Base-by-base conservation (phyloP, 2,329 filamentous ascomycete species). In the Arthrobotrys entomopaga region DNA sequence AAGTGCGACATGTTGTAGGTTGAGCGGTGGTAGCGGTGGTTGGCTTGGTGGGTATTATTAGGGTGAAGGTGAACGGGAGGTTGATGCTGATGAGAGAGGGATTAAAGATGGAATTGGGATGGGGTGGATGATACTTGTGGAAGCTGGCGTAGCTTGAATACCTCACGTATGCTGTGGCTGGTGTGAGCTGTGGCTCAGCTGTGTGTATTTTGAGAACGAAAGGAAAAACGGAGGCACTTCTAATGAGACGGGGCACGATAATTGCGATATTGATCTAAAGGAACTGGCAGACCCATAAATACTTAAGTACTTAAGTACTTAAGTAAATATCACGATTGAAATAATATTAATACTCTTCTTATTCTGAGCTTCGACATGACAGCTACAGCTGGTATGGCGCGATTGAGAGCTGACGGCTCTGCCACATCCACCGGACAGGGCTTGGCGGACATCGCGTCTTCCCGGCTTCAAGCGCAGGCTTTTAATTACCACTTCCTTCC, bases 1-100 rank as follows among this genome's bases (percentile, higher is more conserved):
- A 93, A 93, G 82, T 92, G 90, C 56, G 90, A 90, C 90, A 93
- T 93, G 16, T 65, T 83, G 57, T 20, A 11, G 8, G 42, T 4
- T 46, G 42, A 6, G 11, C 16, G 42, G 42, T 19, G 6, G 42
- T 6, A 40, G 34, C 6, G 54, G 16, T 48, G 34, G 5, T 10
- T 49, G 24, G 42, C 4, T 40, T n/a, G 10, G 13, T 19, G 63
- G 52, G 22, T 58, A 22, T 43, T 7, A 43, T 29, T 40, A n/a
- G 15, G 58, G 43, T 34, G 20, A 20, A 56, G 26, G 38, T 48
- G 29, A 20, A 22, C 34, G 52, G n/a, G 29, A 52, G 26, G 40
- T 48, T 43, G 49, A 34, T 42, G 38, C 52, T 58, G 52, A 54
- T 65, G 60, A 60, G 60, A 60, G n/a, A 29, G 40, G 46, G 24